These are phyloP conservation scores for Closterium sp. DNA, from an alignment of 139 green algal genomes.

Conservation along the genomic window DNA sequence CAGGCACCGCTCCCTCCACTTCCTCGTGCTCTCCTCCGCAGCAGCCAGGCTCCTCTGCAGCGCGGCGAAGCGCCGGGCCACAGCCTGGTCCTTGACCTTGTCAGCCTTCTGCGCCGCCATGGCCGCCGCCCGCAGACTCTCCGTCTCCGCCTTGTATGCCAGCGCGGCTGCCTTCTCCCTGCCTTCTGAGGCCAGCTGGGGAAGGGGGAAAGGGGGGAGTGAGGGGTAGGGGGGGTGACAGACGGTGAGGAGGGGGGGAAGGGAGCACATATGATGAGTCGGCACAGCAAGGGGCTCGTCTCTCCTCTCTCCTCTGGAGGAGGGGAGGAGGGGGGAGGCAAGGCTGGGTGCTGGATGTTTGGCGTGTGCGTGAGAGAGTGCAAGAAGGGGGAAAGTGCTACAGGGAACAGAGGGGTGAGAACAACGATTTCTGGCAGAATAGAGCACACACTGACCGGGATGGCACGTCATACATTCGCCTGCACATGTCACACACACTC, in stretches of 20 bases:
- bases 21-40: background rate
- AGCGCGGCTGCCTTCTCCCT: constrained; percentile 28
- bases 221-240: no score
- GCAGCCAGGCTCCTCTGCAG: constrained; percentile 22
- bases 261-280: no score
- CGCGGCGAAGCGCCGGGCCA: constrained; percentile 14
- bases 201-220: background rate
- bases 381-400: no score
- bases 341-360: background rate
- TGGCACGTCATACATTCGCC: no score
- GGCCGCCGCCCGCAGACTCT: constrained; percentile 19
- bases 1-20: constrained; percentile 15
- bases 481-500: no score
- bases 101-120: constrained; percentile 29
- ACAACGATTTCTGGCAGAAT: no score
- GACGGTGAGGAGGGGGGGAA: no score
- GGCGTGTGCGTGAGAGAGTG: no score
- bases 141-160: constrained; percentile 38
- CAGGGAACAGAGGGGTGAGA: no score
- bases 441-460: background rate
- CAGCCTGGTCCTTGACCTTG: constrained; percentile 32
- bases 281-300: no score
- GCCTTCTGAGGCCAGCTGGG: constrained; percentile 9
- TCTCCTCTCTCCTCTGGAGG: no score
- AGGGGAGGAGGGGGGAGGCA: no score